These are phyloP conservation scores for Abrus precatorius DNA, from an alignment of 306 rosid species.

Conservation along the genomic window DNA sequence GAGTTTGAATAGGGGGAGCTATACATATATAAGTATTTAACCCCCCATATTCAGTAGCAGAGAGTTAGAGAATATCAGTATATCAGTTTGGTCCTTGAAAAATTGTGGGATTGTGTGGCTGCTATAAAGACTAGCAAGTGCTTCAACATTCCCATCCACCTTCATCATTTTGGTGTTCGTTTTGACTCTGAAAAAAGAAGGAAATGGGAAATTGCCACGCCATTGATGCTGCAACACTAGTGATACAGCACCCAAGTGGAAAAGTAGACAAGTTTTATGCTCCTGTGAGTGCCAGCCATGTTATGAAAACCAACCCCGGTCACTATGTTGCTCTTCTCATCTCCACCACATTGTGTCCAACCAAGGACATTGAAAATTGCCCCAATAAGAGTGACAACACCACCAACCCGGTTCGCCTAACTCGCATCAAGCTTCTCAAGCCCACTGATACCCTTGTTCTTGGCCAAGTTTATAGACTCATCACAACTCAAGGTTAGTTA, in stretches of 20 bases:
- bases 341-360: slow-evolving; percentile 73
- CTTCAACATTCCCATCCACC: slow-evolving; percentile 23
- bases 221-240: slow-evolving; percentile 84
- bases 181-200: slow-evolving; percentile 14
- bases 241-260: slow-evolving; percentile 84
- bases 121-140: slow-evolving; percentile 24
- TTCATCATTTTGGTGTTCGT: background rate
- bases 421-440: slow-evolving; percentile 93
- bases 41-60: background rate
- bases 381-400: slow-evolving; percentile 18
- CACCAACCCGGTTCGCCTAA: slow-evolving; percentile 63
- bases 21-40: background rate
- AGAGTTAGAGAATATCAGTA: background rate
- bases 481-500: slow-evolving; percentile 81
- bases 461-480: slow-evolving; percentile 91
- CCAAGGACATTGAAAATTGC: slow-evolving; percentile 35
- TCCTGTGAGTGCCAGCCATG: slow-evolving; percentile 68
- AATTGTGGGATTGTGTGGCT: slow-evolving; percentile 17
- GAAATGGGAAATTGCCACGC: slow-evolving; percentile 98
- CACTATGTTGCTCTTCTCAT: slow-evolving; percentile 92
- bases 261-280: slow-evolving; percentile 76
- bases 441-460: slow-evolving; percentile 83
- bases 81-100: background rate
- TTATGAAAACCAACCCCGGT: slow-evolving; percentile 89
- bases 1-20: background rate